phyloP scores from a whole-genome alignment of 768 basidiomycete species.

The Suillus variegatus region DNA sequence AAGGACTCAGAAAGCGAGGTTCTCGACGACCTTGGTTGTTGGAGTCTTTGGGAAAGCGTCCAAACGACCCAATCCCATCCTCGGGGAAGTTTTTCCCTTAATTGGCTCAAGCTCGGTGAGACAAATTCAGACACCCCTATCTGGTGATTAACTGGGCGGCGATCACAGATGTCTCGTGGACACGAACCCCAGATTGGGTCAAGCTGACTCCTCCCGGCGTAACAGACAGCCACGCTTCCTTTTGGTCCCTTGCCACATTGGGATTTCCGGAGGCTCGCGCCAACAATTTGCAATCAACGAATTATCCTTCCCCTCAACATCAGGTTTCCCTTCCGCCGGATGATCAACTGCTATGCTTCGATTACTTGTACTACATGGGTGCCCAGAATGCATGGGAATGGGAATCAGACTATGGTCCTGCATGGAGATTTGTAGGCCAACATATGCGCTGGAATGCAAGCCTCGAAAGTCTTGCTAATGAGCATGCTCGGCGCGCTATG shows the following conservation, averaged over 20 bases:
- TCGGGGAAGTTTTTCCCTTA: conserved; percentile 9
- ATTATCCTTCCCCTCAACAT: conserved; percentile 21
- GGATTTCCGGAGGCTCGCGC: conserved; percentile 22
- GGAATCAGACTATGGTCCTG: conserved; percentile 57
- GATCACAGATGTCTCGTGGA: conserved; percentile 35
- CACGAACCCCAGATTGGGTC: conserved; percentile 24
- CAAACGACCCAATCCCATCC: conserved; percentile 18
- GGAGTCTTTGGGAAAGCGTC: conserved; percentile 22
- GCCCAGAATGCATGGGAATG: conserved; percentile 55
- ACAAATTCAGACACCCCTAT: neutral
- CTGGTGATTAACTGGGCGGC: conserved; percentile 42
- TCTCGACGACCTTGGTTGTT: conserved; percentile 30
- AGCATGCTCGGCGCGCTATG: conserved; percentile 48
- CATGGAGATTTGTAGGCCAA: conserved; percentile 56
- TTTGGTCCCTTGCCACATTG: conserved; percentile 28
- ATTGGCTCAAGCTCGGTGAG: conserved; percentile 14
- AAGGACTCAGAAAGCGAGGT: conserved; percentile 45
- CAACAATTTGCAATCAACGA: conserved; percentile 7
- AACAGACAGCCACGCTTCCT: conserved; percentile 22
- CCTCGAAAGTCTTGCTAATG: conserved; percentile 43
- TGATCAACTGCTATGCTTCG: conserved; percentile 27
- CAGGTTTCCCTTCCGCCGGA: conserved; percentile 20
- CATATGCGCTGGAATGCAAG: conserved; percentile 50
- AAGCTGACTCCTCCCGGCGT: conserved; percentile 18
- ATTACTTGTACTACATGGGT: conserved; percentile 28